These are phyloP conservation scores for Ceratocystis cubensis DNA, from an alignment of 2,329 filamentous ascomycete species.

Conservation along the genomic window DNA sequence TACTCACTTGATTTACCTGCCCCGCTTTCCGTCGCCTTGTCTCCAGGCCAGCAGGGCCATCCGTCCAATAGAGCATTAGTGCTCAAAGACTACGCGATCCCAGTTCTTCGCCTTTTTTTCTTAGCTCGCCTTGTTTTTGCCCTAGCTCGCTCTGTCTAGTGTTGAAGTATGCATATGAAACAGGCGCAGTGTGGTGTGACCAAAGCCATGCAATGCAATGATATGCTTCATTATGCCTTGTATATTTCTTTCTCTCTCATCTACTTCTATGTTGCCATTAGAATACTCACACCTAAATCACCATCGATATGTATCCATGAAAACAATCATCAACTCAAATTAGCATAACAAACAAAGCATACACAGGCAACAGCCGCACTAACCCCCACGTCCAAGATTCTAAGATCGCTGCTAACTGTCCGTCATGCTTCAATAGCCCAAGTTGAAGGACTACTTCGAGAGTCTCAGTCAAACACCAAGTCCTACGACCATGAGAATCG, in stretches of 20 bases:
- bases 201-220: not conserved
- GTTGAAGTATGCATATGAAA: not conserved
- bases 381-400: not conserved
- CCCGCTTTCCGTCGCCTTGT: not conserved
- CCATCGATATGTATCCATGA: too few relatives aligned
- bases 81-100: too few relatives aligned
- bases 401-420: not conserved
- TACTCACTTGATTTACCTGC: not conserved
- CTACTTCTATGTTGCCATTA: not conserved
- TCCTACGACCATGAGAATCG: slow-evolving; percentile 24
- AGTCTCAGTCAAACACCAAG: slow-evolving; percentile 35
- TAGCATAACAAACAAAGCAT: not conserved
- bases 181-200: not conserved
- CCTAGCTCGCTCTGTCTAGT: not conserved
- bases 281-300: too few relatives aligned
- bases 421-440: slow-evolving; percentile 42
- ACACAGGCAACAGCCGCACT: not conserved
- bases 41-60: not conserved
- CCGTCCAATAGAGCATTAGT: too few relatives aligned
- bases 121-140: too few relatives aligned
- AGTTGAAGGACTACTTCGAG: slow-evolving; percentile 68
- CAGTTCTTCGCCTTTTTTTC: too few relatives aligned
- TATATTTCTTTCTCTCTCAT: not conserved
- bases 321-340: not conserved
- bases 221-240: not conserved